Percentiles rank a stretch among this genome's conserved stretches.
These are phyloP conservation scores for Botrytis hyacinthi DNA, from an alignment of 2,329 filamentous ascomycete genomes.

Conservation along the genomic window DNA sequence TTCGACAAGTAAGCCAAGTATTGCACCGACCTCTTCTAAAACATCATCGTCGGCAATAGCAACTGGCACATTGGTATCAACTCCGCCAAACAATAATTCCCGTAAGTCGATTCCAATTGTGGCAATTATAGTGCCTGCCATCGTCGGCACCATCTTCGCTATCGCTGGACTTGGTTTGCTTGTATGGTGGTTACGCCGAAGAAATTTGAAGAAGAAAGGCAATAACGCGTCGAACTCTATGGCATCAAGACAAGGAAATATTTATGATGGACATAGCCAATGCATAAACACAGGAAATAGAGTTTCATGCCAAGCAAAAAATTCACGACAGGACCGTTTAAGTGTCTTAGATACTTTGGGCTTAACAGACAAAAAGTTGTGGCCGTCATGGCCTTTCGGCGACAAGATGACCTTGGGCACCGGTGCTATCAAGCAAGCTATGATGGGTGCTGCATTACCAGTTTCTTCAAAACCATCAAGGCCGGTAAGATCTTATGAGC, in stretches of 20 bases:
- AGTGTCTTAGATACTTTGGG: background rate
- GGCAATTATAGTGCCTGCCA: background rate
- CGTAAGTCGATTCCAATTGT: background rate
- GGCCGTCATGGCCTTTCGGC: slow-evolving; percentile 11
- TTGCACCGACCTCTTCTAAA: background rate
- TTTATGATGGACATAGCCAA: background rate
- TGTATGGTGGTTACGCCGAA: slow-evolving; percentile 1
- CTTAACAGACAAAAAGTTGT: background rate
- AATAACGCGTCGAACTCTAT: background rate
- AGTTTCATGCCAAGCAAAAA: background rate
- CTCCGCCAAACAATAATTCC: too few species aligned
- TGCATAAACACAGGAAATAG: background rate
- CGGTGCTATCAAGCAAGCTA: background rate
- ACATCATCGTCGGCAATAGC: background rate
- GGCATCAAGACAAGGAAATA: too few species aligned
- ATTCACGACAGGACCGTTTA: background rate
- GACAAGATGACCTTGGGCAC: background rate
- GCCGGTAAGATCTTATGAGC: background rate
- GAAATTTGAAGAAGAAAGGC: background rate
- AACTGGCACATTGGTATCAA: background rate
- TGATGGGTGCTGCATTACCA: background rate
- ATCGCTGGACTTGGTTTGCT: background rate
- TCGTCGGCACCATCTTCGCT: background rate
- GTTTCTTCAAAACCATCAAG: background rate
- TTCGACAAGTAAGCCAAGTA: background rate